Evolutionary conservation across 352 stramenopile species (phyloP).

Genomic region (Phytophthora parvispora): DNA sequence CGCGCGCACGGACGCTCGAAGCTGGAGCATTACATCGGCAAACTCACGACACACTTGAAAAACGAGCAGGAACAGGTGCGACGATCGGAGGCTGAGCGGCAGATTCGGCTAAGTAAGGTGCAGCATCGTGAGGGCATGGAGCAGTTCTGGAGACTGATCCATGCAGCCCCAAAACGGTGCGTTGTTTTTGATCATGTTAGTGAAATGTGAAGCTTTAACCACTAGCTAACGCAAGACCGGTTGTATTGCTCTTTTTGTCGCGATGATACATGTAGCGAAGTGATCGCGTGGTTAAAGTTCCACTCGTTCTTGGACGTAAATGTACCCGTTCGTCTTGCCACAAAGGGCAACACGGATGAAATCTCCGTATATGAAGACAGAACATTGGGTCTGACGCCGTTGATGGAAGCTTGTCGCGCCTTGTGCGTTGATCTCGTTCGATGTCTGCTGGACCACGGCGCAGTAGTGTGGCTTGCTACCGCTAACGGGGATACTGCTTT

Average conservation of each 20-base stretch:
- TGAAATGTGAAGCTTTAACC: background rate
- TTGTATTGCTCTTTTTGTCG: background rate
- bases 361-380: slow-evolving; percentile 28
- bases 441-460: slow-evolving; percentile 59
- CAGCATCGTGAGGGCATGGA: slow-evolving; percentile 52
- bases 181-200: background rate
- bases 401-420: slow-evolving; percentile 75
- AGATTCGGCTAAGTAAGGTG: slow-evolving; percentile 46
- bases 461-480: slow-evolving; percentile 58
- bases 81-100: slow-evolving; percentile 34
- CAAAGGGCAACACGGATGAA: background rate
- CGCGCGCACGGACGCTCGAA: slow-evolving; percentile 36
- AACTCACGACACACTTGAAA: slow-evolving; percentile 46
- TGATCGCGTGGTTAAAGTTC: slow-evolving; percentile 65
- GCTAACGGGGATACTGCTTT: slow-evolving; percentile 76
- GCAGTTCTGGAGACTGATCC: slow-evolving; percentile 73
- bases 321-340: slow-evolving; percentile 44
- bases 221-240: too few species aligned
- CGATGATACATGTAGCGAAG: slow-evolving; percentile 48
- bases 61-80: slow-evolving; percentile 38
- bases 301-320: slow-evolving; percentile 81
- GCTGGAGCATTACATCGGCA: slow-evolving; percentile 59
- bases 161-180: slow-evolving; percentile 41
- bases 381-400: slow-evolving; percentile 59
- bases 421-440: slow-evolving; percentile 60